Percentiles rank a stretch among this genome's conserved stretches.
Conservation (phyloP, 306 rosid species). For the Oemleria cerasiformis region DNA sequence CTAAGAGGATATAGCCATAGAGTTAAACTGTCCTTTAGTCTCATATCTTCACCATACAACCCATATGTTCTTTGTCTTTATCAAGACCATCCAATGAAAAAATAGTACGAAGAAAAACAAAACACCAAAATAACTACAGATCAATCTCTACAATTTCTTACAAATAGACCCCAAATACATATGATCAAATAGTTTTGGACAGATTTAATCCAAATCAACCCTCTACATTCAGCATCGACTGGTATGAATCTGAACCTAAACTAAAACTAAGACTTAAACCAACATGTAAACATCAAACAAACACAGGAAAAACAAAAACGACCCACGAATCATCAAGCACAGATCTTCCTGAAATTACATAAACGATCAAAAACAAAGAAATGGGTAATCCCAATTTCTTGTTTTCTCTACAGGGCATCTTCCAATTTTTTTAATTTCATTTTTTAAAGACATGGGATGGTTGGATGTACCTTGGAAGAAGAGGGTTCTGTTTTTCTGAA, state of each 20-base stretch:
- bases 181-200: neutral
- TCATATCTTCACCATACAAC: constrained; percentile 11
- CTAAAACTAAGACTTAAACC: neutral
- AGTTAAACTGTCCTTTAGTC: constrained; percentile 20
- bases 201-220: constrained; percentile 3
- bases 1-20: neutral
- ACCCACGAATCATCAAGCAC: constrained; percentile 1
- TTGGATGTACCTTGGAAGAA: constrained; percentile 69
- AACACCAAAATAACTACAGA: neutral
- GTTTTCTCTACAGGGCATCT: neutral
- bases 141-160: neutral
- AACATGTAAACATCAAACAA: neutral
- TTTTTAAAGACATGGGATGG: neutral
- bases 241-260: neutral
- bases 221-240: neutral
- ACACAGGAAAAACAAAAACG: neutral
- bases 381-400: neutral
- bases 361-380: neutral
- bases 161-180: neutral
- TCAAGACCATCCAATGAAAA: constrained; percentile 4
- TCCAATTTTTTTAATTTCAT: neutral
- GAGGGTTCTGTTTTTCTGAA: constrained; percentile 60
- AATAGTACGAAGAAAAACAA: neutral
- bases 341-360: neutral
- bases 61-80: constrained; percentile 9